Evolutionary conservation across 495 filamentous ascomycete genomes (phyloP), one percentile per base, ranked within the genome.

Genomic region (Neurospora sp.): DNA sequence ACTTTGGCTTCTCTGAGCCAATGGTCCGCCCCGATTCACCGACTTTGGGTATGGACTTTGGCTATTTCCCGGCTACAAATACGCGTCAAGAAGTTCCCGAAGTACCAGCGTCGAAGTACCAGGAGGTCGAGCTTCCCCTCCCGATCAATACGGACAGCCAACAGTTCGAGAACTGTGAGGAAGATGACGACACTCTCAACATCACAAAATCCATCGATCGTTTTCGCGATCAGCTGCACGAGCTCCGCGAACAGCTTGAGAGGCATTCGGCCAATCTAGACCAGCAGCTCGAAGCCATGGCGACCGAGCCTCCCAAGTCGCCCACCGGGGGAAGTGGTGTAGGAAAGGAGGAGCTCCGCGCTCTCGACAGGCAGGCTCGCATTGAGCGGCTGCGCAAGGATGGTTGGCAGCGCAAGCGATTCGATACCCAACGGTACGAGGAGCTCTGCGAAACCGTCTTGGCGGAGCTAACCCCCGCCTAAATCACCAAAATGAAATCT

Each of bases 341-440:
- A 39, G 70, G 72, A 9, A 74, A 69, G 70, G 82, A 81, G 45
- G 82, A 81, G 21, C 70, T 78, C 8, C 76, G 77, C 69, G 75
- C 73, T 7, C 54, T 75, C 1, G 82, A 84, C 69, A 74, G 84
- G 24, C 77, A 78, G 69, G 81, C 81, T 9, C 77, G 84, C 45
- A 86, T 87, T 72, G 83, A 85, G 78, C 79, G 84, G 10, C 77
- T 87, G 19, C 82, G 83, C 39, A 81, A 79, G 42, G 76, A 69
- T 54, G 84, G 84, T 9, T 87, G 85, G 85, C 80, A 82, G 69
- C 78, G 86, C n/a, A 81, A 84, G 74, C 80, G 86, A 10, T 88
- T 88, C 70, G 84, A 87, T 74, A 76, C 74, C 5, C 76, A 79
- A 69, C 79, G 82, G 71, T 88, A 88, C 73, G 82, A 85, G 73